phyloP scores from a whole-genome alignment of 257 asterid species.

The Ophiorrhiza pumila region DNA sequence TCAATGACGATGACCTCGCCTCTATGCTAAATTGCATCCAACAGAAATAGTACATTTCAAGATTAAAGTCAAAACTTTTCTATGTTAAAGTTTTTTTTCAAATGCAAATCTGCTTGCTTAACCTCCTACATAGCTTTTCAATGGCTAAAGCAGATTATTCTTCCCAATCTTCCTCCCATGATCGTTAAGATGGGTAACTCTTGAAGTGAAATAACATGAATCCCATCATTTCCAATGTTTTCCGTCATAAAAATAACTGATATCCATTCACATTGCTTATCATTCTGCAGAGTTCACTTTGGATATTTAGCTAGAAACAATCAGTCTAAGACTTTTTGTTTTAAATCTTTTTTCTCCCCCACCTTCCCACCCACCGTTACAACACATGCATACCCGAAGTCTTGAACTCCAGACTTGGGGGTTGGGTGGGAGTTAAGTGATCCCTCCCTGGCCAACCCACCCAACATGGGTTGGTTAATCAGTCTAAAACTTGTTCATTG shows the following conservation, averaged over 20 bases:
- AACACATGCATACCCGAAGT: no score
- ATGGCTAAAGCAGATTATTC: background rate
- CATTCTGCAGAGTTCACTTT: background rate
- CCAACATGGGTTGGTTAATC: no score
- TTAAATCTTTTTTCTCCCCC: no score
- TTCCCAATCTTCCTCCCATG: background rate
- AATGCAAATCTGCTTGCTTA: background rate
- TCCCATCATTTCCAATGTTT: background rate
- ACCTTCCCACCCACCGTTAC: no score
- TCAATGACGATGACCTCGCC: background rate
- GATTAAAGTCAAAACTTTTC: background rate
- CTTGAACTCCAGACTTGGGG: no score
- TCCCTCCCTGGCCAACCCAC: no score
- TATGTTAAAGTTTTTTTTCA: background rate
- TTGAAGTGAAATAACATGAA: background rate
- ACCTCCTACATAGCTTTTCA: background rate
- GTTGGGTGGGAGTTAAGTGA: no score
- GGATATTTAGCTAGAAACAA: background rate
- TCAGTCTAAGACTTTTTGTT: background rate
- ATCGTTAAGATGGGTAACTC: background rate
- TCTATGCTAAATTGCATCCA: no score
- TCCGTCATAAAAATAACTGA: background rate
- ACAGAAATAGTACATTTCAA: background rate
- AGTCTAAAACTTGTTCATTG: background rate
- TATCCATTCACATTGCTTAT: background rate